Percentiles rank a stretch among this genome's conserved stretches.
Evolutionary conservation across 306 rosid genomes (phyloP).

Genomic region (Prunus padus): DNA sequence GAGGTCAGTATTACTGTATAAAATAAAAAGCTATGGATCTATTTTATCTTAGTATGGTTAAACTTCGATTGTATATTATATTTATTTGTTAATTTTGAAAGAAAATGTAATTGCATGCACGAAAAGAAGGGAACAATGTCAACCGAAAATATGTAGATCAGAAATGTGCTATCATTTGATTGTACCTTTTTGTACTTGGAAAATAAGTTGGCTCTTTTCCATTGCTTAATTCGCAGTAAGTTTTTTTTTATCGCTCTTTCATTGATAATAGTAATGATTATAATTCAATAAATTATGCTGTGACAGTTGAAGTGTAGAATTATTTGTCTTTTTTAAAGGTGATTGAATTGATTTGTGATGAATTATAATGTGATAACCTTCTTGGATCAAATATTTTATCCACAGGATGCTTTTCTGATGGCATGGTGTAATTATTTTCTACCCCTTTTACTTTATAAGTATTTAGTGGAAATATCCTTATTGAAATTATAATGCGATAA

Average conservation of each 20-base stretch:
- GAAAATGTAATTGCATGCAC: not conserved
- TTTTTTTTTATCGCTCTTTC: not conserved
- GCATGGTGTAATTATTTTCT: not conserved
- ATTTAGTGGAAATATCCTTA: not conserved
- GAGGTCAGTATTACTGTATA: constrained; percentile 58
- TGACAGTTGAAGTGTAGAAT: not conserved
- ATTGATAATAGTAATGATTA: not conserved
- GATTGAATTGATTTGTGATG: not conserved
- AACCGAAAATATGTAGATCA: not conserved
- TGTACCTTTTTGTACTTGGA: not conserved
- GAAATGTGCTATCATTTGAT: not conserved
- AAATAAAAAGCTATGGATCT: not conserved
- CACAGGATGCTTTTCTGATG: not conserved
- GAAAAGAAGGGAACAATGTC: not conserved
- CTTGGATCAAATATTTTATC: not conserved
- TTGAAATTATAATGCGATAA: too few species aligned
- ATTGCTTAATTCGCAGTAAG: not conserved
- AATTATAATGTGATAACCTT: not conserved
- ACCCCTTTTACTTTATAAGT: not conserved
- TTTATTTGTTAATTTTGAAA: not conserved
- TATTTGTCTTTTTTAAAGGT: not conserved
- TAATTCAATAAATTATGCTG: not conserved
- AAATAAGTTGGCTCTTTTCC: not conserved
- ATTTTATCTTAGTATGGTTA: not conserved
- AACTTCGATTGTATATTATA: not conserved